A percentile compares a stretch with the other conserved stretches of the same genome.
Conservation (phyloP, 73 alveolate species). For the Paramecium octaurelia region DNA sequence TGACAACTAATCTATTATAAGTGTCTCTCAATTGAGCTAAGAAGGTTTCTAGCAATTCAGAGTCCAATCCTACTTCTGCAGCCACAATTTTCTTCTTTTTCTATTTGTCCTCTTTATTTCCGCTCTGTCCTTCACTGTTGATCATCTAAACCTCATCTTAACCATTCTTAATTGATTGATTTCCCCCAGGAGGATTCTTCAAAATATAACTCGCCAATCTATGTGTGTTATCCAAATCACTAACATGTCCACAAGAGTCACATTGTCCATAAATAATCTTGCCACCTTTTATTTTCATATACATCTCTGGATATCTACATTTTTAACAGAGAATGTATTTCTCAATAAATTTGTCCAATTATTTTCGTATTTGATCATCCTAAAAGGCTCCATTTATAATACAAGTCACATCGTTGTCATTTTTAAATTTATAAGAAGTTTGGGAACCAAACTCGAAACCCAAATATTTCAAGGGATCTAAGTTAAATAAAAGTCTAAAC, state of each 20-base stretch:
- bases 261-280: slow-evolving; percentile 67
- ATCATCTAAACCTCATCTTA: slow-evolving; percentile 65
- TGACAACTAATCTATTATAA: not conserved
- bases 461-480: slow-evolving; percentile 67
- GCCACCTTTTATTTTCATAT: slow-evolving; percentile 66
- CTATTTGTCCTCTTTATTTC: slow-evolving; percentile 5
- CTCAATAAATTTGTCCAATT: slow-evolving; percentile 81
- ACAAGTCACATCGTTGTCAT: slow-evolving; percentile 63
- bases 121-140: not conserved
- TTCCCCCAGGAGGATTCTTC: slow-evolving; percentile 63
- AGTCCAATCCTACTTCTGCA: slow-evolving; percentile 5
- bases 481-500: not conserved
- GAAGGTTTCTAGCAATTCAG: not conserved
- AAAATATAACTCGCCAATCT: slow-evolving; percentile 71
- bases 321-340: slow-evolving; percentile 78
- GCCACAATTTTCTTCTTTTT: slow-evolving; percentile 52
- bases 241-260: slow-evolving; percentile 82
- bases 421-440: slow-evolving; percentile 58
- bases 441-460: slow-evolving; percentile 67
- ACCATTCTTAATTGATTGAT: slow-evolving; percentile 30
- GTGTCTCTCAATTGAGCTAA: not conserved
- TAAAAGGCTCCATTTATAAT: slow-evolving; percentile 67
- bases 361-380: slow-evolving; percentile 66
- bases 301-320: slow-evolving; percentile 84
- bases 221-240: slow-evolving; percentile 76